Evolutionary conservation across 768 basidiomycete species (phyloP).

Genomic region (Suillus clintonianus): DNA sequence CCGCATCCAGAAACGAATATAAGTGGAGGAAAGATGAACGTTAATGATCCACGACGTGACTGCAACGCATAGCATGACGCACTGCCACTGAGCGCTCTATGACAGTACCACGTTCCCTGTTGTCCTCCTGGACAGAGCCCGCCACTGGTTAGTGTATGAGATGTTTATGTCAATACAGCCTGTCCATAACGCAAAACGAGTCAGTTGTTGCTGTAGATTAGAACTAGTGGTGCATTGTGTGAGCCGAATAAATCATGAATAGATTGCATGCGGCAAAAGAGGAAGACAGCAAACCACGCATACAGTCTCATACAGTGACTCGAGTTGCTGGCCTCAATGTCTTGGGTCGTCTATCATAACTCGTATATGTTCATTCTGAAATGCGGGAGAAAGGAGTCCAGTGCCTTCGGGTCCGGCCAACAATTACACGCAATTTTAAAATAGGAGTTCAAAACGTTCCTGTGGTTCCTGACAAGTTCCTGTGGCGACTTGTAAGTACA

Average conservation of each 20-base stretch:
- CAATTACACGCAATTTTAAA: not conserved
- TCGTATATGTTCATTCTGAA: not conserved
- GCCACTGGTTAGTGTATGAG: not conserved
- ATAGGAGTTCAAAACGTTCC: not conserved
- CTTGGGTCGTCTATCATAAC: not conserved
- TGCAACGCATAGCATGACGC: not conserved
- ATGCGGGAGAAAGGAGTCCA: not conserved
- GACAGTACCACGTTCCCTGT: no score
- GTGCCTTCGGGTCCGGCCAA: not conserved
- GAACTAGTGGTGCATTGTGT: not conserved
- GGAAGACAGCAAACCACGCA: not conserved
- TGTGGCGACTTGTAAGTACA: not conserved
- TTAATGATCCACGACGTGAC: not conserved
- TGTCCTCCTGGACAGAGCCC: not conserved
- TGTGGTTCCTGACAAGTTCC: not conserved
- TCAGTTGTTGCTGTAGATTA: not conserved
- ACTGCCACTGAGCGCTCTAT: not conserved
- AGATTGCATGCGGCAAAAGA: not conserved
- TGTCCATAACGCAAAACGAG: not conserved
- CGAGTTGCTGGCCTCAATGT: not conserved
- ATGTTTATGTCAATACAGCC: not conserved
- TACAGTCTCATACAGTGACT: not conserved
- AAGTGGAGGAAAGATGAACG: not conserved
- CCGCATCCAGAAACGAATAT: not conserved
- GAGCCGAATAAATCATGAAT: not conserved